Evolutionary conservation across 352 stramenopile species (phyloP).

Genomic region (Halophytophthora batemanensis): DNA sequence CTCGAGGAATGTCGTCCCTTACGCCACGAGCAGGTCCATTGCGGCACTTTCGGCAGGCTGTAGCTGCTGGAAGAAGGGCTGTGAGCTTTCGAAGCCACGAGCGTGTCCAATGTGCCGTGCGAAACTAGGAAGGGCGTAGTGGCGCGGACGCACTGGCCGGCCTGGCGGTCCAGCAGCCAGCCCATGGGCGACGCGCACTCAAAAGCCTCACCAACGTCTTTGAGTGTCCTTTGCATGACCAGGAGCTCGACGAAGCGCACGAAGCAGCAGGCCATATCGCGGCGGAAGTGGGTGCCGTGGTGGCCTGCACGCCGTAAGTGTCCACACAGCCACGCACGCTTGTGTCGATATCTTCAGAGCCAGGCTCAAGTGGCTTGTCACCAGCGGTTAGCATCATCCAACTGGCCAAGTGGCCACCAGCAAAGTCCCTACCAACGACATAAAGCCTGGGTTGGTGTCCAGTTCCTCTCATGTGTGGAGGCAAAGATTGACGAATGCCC

Average conservation of each 20-base stretch:
- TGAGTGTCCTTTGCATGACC: constrained; percentile 67
- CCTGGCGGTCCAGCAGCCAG: constrained; percentile 44
- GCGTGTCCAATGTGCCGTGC: constrained; percentile 63
- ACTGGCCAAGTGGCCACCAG: constrained; percentile 64
- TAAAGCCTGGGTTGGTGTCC: constrained; percentile 59
- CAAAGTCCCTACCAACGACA: constrained; percentile 72
- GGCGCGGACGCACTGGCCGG: constrained; percentile 18
- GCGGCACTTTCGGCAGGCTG: constrained; percentile 29
- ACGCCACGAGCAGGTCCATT: constrained; percentile 22
- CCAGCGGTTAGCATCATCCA: constrained; percentile 59
- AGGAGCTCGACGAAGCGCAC: constrained; percentile 63
- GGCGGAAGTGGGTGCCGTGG: constrained; percentile 54
- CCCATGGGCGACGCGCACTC: constrained; percentile 60
- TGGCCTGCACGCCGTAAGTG: constrained; percentile 75
- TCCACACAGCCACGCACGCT: constrained; percentile 70
- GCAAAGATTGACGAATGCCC: constrained; percentile 61
- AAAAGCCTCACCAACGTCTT: constrained; percentile 36
- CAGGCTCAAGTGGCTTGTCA: constrained; percentile 66
- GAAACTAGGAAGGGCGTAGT: constrained; percentile 69
- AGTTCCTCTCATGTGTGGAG: constrained; percentile 38
- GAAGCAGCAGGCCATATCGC: constrained; percentile 55
- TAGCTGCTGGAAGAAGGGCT: constrained; percentile 61
- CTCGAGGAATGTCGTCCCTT: constrained; percentile 59
- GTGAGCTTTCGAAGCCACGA: constrained; percentile 73
- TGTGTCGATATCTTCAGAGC: constrained; percentile 75